phyloP scores from a whole-genome alignment of 495 filamentous ascomycete genomes.

The Podospora didyma region DNA sequence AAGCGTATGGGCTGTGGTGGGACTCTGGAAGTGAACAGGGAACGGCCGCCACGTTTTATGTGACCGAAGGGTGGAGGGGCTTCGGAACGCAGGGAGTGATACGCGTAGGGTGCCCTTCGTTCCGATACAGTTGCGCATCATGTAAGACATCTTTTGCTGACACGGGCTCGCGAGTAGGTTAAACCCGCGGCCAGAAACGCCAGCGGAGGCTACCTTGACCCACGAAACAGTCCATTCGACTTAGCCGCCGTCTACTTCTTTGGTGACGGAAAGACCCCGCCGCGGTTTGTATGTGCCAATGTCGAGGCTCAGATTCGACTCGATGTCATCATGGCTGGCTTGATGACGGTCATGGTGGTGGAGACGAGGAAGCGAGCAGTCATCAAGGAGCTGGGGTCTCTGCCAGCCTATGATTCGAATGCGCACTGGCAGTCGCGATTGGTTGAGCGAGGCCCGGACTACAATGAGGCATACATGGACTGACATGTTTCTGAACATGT shows the following conservation, averaged over 20 bases:
- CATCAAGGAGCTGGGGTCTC: no score
- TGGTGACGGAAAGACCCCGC: conserved; percentile 4
- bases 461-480: no score
- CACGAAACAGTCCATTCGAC: background rate
- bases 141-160: background rate
- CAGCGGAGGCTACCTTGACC: background rate
- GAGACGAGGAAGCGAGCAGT: conserved; percentile 2
- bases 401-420: no score
- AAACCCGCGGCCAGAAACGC: background rate
- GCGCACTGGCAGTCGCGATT: no score
- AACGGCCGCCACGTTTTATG: conserved; percentile 1
- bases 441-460: no score
- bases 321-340: conserved; percentile 6
- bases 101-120: background rate
- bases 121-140: background rate
- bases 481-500: no score
- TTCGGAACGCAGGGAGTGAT: conserved; percentile 3
- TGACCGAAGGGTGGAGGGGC: background rate
- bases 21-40: background rate
- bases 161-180: background rate
- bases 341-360: conserved; percentile 1
- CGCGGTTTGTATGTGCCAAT: background rate
- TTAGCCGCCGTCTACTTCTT: conserved; percentile 1
- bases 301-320: background rate
- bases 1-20: conserved; percentile 3